Base-by-base conservation (phyloP, 1,284 basidiomycete species). In the Tilletia horrida region DNA sequence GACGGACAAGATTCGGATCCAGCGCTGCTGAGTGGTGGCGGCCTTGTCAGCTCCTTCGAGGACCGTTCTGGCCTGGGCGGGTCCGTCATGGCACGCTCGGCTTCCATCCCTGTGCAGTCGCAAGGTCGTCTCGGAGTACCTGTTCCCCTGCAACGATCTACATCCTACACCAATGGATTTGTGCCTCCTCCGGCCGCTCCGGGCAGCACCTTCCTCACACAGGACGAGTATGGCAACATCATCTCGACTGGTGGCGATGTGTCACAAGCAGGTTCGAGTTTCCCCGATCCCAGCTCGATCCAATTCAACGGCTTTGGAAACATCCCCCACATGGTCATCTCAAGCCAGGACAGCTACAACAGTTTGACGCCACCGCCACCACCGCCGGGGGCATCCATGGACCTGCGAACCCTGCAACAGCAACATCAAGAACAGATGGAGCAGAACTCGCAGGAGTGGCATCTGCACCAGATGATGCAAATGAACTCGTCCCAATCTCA, bases 81-180 rank as follows among this genome's bases (percentile, higher is more conserved):
- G 3, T 31, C 55, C 14, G 31, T 59, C 27, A 59, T 59, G 55
- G 55, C 55, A 29, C 55, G 55, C 29, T 59, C 55, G 9, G 55
- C 55, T 7, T 35, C 55, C 13, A 59, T 59, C 27, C 55, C 55
- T 18, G 55, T 21, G 6, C 55, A 31, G 55, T 21, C 55, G 29
- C 55, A 59, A 16, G 55, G 8, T 16, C 55, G 55, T 7, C 55
- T 59, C 3, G 55, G 55, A 3, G 18, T 59, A 3, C 55, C 55
- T 2, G n/a, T 59, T 8, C 55, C 55, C 18, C 55, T 59, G 3
- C 55, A 59, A 29, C 55, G 55, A 7, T 59, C 55, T 25, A 59
- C 55, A 18, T 59, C 55, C 27, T 59, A 59, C 29, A 59, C 55
- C 27, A 59, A 59, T 14, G 55, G 55, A 31, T 59, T 59, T n/a